Evolutionary conservation across 768 basidiomycete species (phyloP).

Genomic region (Kwoniella heveanensis): DNA sequence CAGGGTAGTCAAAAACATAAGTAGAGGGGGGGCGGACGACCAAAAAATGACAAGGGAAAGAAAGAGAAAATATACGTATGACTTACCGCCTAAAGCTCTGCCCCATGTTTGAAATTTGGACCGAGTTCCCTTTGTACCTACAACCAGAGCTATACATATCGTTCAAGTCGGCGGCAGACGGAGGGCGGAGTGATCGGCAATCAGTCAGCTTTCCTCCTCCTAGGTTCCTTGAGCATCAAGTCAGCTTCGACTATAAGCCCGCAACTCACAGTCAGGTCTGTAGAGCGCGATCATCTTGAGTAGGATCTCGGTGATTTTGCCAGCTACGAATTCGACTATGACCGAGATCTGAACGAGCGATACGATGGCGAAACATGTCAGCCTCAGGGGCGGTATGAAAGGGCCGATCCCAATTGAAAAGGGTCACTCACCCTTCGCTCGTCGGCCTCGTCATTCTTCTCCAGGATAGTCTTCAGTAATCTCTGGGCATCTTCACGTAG

Average conservation of each 20-base stretch:
- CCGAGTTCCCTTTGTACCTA: conserved; percentile 79
- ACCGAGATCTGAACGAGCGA: conserved; percentile 80
- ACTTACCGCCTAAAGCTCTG: conserved; percentile 59
- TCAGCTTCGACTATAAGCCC: too few species aligned
- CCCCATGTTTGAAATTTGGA: conserved; percentile 64
- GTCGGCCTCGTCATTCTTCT: conserved; percentile 75
- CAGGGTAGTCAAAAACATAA: too few species aligned
- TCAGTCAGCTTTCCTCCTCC: too few species aligned
- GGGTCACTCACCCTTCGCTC: conserved; percentile 66
- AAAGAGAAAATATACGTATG: too few species aligned
- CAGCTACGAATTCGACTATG: conserved; percentile 91
- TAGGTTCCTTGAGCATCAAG: too few species aligned
- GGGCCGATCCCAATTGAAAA: too few species aligned
- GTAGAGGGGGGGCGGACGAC: too few species aligned
- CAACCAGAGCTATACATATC: conserved; percentile 68
- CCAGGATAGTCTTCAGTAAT: conserved; percentile 76
- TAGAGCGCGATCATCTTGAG: conserved; percentile 84
- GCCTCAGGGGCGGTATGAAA: neutral
- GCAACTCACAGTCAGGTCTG: conserved; percentile 53
- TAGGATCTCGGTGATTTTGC: conserved; percentile 82
- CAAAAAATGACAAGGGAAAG: too few species aligned
- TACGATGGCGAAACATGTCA: too few species aligned
- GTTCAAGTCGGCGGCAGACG: neutral
- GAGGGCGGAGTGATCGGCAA: conserved; percentile 20
- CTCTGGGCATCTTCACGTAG: conserved; percentile 80